A percentile compares a stretch with the other conserved stretches of the same genome.
phyloP scores from a whole-genome alignment of 352 stramenopile genomes.

The Phytophthora fragariae region DNA sequence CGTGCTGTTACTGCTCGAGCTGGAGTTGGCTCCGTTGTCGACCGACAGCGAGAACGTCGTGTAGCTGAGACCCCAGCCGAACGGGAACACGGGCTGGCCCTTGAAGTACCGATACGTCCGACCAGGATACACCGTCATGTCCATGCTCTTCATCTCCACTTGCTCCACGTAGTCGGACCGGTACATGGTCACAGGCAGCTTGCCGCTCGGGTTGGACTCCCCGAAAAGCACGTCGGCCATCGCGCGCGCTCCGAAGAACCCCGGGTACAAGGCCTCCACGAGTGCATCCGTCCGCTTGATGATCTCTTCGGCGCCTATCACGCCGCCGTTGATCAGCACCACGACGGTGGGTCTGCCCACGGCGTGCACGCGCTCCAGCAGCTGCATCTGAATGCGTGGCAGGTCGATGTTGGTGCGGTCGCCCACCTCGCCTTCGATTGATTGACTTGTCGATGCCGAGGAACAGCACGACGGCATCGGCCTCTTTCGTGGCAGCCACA shows the following conservation, averaged over 20 bases:
- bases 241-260: slow-evolving; percentile 82
- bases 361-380: slow-evolving; percentile 72
- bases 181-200: slow-evolving; percentile 91
- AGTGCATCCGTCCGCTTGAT: slow-evolving; percentile 70
- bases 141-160: slow-evolving; percentile 90
- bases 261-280: slow-evolving; percentile 85
- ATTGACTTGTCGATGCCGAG: slow-evolving; percentile 83
- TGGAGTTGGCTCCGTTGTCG: slow-evolving; percentile 3
- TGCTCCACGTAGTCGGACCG: slow-evolving; percentile 75
- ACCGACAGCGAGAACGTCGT: slow-evolving; percentile 66
- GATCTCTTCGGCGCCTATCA: slow-evolving; percentile 81
- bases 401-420: slow-evolving; percentile 85
- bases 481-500: slow-evolving; percentile 42
- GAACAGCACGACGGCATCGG: slow-evolving; percentile 77
- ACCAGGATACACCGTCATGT: slow-evolving; percentile 90
- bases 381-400: slow-evolving; percentile 73
- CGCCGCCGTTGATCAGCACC: slow-evolving; percentile 90
- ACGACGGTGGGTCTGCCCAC: slow-evolving; percentile 76
- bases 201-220: slow-evolving; percentile 78
- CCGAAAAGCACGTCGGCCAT: slow-evolving; percentile 89
- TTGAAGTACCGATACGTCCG: slow-evolving; percentile 94
- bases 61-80: slow-evolving; percentile 92
- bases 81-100: slow-evolving; percentile 88
- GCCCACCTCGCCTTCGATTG: slow-evolving; percentile 78
- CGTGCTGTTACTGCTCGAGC: background rate